Evolutionary conservation across 2,329 filamentous ascomycete genomes (phyloP).

Genomic region (Fusarium coicis): DNA sequence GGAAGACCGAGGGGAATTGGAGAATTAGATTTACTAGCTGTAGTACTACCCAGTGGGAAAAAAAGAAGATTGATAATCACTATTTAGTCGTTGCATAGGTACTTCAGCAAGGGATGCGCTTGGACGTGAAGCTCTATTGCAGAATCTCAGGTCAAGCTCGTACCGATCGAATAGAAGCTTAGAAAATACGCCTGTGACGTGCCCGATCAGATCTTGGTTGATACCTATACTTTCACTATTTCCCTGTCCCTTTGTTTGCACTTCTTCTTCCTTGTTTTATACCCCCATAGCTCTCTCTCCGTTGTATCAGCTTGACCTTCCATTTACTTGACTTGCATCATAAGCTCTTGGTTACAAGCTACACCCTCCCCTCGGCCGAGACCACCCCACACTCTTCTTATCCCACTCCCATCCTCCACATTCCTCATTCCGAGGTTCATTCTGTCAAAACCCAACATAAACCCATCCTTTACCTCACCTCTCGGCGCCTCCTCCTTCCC

Average conservation of each 20-base stretch:
- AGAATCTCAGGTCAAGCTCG: constrained; percentile 3
- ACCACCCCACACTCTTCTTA: constrained; percentile 34
- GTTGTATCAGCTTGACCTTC: neutral
- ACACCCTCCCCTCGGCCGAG: constrained; percentile 41
- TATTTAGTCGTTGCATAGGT: neutral
- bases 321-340: constrained; percentile 11
- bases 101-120: neutral
- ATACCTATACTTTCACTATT: neutral
- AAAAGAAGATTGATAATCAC: neutral
- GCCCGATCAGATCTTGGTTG: neutral
- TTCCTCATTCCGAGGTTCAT: constrained; percentile 28
- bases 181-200: constrained; percentile 32
- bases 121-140: constrained; percentile 9
- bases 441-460: constrained; percentile 10
- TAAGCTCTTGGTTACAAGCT: constrained; percentile 8
- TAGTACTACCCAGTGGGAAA: neutral
- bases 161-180: neutral
- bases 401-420: constrained; percentile 34
- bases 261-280: neutral
- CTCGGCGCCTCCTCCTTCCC: neutral
- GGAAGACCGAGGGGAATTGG: constrained; percentile 31
- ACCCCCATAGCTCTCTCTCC: neutral
- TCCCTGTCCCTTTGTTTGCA: neutral
- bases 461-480: constrained; percentile 5
- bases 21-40: constrained; percentile 8